phyloP scores from a whole-genome alignment of 805 yeast genomes.

The Yamadazyma kitorensis region DNA sequence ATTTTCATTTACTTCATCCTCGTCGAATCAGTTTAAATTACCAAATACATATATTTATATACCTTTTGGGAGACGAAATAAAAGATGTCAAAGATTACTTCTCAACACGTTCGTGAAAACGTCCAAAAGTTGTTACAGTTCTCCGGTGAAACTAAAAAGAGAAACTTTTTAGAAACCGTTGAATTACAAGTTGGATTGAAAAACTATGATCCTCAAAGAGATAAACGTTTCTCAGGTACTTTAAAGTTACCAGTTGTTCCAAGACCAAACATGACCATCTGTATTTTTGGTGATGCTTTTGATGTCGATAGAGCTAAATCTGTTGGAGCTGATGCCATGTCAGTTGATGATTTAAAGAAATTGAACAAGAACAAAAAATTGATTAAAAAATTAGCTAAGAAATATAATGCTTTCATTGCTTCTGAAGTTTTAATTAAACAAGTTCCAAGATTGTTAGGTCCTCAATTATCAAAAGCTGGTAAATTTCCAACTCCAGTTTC shows the following conservation, averaged over 20 bases:
- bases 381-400: conserved; percentile 99
- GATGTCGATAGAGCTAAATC: conserved; percentile 99
- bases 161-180: conserved; percentile 99
- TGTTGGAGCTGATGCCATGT: conserved; percentile 98
- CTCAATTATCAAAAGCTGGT: conserved; percentile 99
- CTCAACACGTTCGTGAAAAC: conserved; percentile 93
- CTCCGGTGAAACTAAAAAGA: conserved; percentile 97
- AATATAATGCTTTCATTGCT: conserved; percentile 99
- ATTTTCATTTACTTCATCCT: conserved; percentile 42
- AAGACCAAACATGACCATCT: conserved; percentile 99
- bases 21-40: conserved; percentile 52
- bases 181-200: conserved; percentile 99
- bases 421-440: conserved; percentile 99
- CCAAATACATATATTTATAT: conserved; percentile 41
- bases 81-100: conserved; percentile 83
- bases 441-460: conserved; percentile 99
- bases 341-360: conserved; percentile 99
- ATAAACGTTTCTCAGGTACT: conserved; percentile 99
- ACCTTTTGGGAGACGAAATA: conserved; percentile 78
- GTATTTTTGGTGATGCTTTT: conserved; percentile 99
- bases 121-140: conserved; percentile 86
- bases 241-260: conserved; percentile 98
- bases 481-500: conserved; percentile 99
- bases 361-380: conserved; percentile 99
- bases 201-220: conserved; percentile 99